Conservation (phyloP, 2,329 filamentous ascomycete genomes). For the Pseudocercospora crystallina region DNA sequence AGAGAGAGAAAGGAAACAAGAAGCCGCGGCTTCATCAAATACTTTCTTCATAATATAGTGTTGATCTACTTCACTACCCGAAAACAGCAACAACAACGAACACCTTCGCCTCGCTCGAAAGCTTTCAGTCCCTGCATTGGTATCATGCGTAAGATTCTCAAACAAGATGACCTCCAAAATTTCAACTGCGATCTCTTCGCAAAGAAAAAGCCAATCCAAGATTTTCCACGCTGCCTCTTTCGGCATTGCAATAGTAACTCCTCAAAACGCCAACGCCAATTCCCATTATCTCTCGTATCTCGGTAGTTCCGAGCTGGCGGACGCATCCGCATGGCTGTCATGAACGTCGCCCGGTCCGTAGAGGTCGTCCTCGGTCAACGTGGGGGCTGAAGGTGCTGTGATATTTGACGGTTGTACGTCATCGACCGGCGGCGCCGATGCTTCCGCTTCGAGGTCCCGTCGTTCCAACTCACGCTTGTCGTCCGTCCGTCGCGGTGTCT, state of each 20-base stretch:
- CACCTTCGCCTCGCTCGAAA: too few species aligned
- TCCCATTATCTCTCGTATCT: constrained; percentile 21
- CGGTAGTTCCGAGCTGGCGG: constrained; percentile 13
- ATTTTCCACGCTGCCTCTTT: too few species aligned
- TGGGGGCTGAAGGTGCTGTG: constrained; percentile 12
- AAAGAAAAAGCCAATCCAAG: too few species aligned
- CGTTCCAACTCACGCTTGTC: constrained; percentile 78
- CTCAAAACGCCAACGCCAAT: constrained; percentile 6
- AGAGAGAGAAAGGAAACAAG: too few species aligned
- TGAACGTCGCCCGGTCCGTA: constrained; percentile 12
- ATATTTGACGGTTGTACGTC: constrained; percentile 2
- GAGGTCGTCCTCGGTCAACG: constrained; percentile 17
- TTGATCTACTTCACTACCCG: too few species aligned
- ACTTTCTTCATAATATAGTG: too few species aligned
- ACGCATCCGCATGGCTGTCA: constrained; percentile 15
- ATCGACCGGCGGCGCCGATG: constrained; percentile 40
- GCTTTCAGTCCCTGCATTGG: too few species aligned
- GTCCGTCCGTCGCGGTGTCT: constrained; percentile 43
- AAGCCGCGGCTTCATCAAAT: too few species aligned
- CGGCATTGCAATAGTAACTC: not conserved
- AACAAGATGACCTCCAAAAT: too few species aligned
- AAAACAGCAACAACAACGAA: too few species aligned
- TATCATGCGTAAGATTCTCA: too few species aligned
- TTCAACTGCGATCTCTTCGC: too few species aligned
- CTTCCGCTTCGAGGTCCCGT: constrained; percentile 41